Percentiles rank a stretch among this genome's conserved stretches.
phyloP scores from a whole-genome alignment of 179 eudicot genomes.

The Silene vulgaris region DNA sequence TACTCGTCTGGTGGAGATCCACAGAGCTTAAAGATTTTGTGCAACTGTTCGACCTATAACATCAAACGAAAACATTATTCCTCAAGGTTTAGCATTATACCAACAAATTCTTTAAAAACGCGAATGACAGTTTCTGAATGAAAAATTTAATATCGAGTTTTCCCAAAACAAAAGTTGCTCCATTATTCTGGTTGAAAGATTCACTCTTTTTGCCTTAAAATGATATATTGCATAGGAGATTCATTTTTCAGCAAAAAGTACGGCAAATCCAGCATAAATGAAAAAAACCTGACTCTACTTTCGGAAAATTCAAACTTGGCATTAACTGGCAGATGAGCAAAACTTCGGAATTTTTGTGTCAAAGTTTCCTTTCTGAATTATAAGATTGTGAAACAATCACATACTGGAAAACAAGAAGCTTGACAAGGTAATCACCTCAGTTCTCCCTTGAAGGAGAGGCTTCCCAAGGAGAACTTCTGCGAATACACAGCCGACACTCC shows the following conservation, averaged over 20 bases:
- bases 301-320: background rate
- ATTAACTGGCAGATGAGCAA: background rate
- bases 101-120: background rate
- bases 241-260: background rate
- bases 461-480: conserved; percentile 77
- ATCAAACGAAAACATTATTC: conserved; percentile 17
- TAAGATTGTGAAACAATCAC: background rate
- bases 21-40: conserved; percentile 77
- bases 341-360: background rate
- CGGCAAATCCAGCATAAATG: background rate
- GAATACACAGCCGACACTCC: conserved; percentile 90
- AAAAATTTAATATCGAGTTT: too few species aligned
- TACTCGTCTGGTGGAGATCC: conserved; percentile 97
- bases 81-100: background rate
- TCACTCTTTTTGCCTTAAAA: background rate
- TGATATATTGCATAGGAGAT: background rate
- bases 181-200: background rate
- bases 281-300: background rate
- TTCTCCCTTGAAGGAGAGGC: conserved; percentile 88
- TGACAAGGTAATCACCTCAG: conserved; percentile 46
- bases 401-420: background rate
- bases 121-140: background rate
- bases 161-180: background rate
- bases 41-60: conserved; percentile 78
- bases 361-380: background rate